phyloP scores from a whole-genome alignment of 2,329 filamentous ascomycete species.

The Botrytis sinoallii region DNA sequence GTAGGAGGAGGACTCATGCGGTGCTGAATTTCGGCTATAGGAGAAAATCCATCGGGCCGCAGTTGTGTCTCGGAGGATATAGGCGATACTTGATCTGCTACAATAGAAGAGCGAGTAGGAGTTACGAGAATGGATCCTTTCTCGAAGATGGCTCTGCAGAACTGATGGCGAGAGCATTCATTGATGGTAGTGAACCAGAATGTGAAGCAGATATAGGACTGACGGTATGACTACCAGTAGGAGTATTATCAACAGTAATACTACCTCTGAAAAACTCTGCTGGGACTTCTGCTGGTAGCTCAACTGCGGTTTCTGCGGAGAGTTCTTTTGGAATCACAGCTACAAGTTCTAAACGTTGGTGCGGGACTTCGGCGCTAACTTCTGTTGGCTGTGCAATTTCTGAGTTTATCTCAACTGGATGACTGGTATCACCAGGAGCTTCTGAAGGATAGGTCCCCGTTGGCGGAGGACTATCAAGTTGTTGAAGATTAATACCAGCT shows the following conservation, averaged over 20 bases:
- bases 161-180: neutral
- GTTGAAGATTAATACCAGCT: neutral
- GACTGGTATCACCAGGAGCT: constrained; percentile 39
- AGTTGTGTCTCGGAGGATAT: neutral
- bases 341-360: constrained; percentile 31
- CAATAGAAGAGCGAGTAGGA: neutral
- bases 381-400: constrained; percentile 48
- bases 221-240: neutral
- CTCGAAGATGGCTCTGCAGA: neutral
- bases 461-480: constrained; percentile 44
- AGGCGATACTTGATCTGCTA: neutral
- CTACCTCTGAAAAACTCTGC: neutral
- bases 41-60: neutral
- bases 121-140: neutral
- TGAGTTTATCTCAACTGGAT: constrained; percentile 33
- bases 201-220: neutral
- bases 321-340: constrained; percentile 25
- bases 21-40: neutral
- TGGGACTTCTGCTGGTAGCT: neutral
- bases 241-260: neutral
- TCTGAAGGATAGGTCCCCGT: constrained; percentile 45
- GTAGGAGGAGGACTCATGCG: neutral
- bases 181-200: neutral
- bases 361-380: constrained; percentile 29
- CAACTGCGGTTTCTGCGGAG: neutral